These are phyloP conservation scores for Cucurbita pepo DNA, from an alignment of 306 rosid species.

Conservation along the genomic window DNA sequence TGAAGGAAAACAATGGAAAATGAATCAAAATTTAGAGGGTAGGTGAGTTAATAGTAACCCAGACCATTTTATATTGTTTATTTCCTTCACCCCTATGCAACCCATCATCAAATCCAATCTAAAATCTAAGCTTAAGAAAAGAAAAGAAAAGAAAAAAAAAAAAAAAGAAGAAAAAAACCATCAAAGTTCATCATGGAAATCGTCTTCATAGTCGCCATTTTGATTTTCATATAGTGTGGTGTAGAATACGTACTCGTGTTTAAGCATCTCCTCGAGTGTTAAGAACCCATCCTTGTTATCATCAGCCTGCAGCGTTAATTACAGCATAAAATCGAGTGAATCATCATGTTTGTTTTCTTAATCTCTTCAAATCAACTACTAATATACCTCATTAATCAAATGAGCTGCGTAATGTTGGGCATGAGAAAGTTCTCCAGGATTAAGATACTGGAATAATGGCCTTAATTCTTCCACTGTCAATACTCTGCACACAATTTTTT, in stretches of 20 bases:
- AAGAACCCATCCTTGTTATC: constrained; percentile 38
- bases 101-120: not conserved
- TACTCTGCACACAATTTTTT: constrained; percentile 15
- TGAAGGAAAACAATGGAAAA: not conserved
- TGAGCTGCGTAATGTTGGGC: constrained; percentile 40
- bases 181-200: constrained; percentile 26
- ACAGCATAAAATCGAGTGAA: not conserved
- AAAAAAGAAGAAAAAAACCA: not conserved
- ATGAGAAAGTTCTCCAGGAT: constrained; percentile 61
- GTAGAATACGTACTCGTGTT: constrained; percentile 40
- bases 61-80: not conserved
- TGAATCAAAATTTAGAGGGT: not conserved
- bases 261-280: constrained; percentile 51
- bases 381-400: constrained; percentile 46
- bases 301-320: constrained; percentile 41
- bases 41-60: not conserved
- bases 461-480: constrained; percentile 48
- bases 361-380: not conserved
- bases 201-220: not conserved
- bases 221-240: constrained; percentile 13
- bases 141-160: not conserved
- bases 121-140: not conserved
- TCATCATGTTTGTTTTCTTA: not conserved
- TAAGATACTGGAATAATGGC: constrained; percentile 37
- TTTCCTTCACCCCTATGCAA: not conserved